A percentile compares a stretch with the other conserved stretches of the same genome.
These are phyloP conservation scores for Trichophyton equinum DNA, from an alignment of 2,329 filamentous ascomycete genomes.

Conservation along the genomic window DNA sequence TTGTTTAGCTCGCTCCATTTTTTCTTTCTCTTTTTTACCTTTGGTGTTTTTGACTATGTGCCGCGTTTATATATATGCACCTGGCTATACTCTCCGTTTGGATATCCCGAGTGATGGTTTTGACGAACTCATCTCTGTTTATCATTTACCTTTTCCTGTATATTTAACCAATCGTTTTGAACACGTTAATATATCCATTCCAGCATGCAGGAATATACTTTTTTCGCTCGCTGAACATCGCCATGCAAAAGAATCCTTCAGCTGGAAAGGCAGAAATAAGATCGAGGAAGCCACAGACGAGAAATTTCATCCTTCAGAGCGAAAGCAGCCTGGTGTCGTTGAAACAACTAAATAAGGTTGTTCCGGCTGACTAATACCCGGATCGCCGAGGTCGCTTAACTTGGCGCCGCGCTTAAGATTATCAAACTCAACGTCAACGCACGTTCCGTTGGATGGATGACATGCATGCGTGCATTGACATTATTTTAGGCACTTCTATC, in stretches of 20 bases:
- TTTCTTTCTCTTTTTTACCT: background rate
- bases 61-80: background rate
- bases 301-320: no score
- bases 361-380: background rate
- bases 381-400: background rate
- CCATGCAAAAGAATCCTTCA: background rate
- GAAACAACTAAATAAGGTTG: background rate
- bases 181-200: background rate
- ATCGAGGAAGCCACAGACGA: background rate
- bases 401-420: background rate
- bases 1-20: background rate
- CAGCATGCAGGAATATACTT: background rate
- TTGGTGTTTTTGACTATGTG: background rate
- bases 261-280: background rate
- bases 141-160: background rate
- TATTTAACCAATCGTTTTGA: background rate
- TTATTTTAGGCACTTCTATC: no score
- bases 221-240: background rate
- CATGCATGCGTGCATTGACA: no score
- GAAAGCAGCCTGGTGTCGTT: background rate
- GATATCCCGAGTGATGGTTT: background rate
- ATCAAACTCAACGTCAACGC: background rate
- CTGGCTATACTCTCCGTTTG: background rate
- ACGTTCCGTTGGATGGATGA: background rate
- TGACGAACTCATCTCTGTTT: background rate